Conservation (phyloP, 2,329 filamentous ascomycete species). For the Davidsoniella eucalypti region DNA sequence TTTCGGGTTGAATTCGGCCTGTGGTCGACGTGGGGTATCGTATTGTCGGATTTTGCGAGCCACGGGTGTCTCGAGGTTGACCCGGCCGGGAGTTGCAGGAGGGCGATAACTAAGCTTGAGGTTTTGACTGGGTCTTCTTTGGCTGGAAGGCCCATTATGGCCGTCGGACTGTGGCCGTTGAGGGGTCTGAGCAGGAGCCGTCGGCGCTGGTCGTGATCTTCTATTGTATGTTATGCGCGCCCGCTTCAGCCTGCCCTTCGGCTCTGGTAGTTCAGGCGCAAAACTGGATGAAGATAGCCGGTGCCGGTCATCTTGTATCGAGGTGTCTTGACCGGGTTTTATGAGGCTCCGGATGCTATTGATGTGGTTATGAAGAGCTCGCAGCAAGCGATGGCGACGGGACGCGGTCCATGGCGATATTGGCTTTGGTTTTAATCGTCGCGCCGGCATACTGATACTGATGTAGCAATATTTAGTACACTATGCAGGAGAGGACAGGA, state of each 20-base stretch:
- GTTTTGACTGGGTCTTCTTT: neutral
- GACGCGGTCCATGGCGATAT: slow-evolving; percentile 8
- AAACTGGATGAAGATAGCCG: neutral
- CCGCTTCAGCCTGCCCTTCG: slow-evolving; percentile 1
- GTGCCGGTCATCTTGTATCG: neutral
- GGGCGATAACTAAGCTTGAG: slow-evolving; percentile 4
- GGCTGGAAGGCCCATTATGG: neutral
- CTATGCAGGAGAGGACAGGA: neutral
- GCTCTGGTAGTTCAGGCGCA: neutral
- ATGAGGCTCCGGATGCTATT: slow-evolving; percentile 1
- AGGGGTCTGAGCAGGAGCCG: neutral
- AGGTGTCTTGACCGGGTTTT: neutral
- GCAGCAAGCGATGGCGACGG: slow-evolving; percentile 9
- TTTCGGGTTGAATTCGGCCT: neutral
- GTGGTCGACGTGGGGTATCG: slow-evolving; percentile 4
- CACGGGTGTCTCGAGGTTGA: slow-evolving; percentile 19
- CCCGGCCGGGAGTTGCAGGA: slow-evolving; percentile 12
- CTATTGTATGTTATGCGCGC: slow-evolving; percentile 3
- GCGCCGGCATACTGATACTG: neutral
- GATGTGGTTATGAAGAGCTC: slow-evolving; percentile 7
- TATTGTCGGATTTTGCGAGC: slow-evolving; percentile 17
- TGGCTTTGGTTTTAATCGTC: slow-evolving; percentile 1
- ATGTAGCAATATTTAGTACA: neutral
- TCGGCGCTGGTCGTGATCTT: neutral
- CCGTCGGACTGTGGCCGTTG: neutral